Evolutionary conservation across 768 basidiomycete genomes (phyloP).

Genomic region (Pulveroboletus ravenelii): DNA sequence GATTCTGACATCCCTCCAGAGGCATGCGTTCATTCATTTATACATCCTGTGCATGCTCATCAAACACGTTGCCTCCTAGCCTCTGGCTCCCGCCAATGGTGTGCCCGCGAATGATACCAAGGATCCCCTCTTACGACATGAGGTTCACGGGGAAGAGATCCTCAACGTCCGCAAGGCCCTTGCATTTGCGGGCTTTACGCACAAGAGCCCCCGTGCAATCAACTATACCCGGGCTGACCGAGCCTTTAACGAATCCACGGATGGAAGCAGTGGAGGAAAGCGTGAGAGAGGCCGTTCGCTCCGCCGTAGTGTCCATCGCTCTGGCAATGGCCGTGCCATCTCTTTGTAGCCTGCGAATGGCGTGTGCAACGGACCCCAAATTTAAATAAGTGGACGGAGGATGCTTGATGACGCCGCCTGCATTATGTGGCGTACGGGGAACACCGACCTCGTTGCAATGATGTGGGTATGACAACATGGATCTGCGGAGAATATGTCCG

Average conservation of each 20-base stretch:
- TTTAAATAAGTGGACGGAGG: constrained; percentile 15
- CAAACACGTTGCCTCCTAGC: constrained; percentile 46
- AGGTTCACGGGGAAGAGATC: constrained; percentile 79
- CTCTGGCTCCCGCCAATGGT: constrained; percentile 85
- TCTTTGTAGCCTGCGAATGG: constrained; percentile 56
- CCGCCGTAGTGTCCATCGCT: constrained; percentile 55
- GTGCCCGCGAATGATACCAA: constrained; percentile 78
- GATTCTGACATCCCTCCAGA: constrained; percentile 91
- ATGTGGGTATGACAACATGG: constrained; percentile 29
- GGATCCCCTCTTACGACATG: constrained; percentile 85
- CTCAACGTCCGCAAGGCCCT: constrained; percentile 87
- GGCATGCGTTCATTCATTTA: constrained; percentile 45
- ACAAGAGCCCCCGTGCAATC: constrained; percentile 80
- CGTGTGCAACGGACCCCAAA: constrained; percentile 27
- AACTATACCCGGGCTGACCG: constrained; percentile 72
- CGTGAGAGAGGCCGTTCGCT: constrained; percentile 61
- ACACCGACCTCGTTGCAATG: constrained; percentile 29
- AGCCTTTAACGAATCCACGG: constrained; percentile 57
- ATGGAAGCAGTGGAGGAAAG: constrained; percentile 44
- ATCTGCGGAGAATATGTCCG: constrained; percentile 27
- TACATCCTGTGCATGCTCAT: constrained; percentile 21
- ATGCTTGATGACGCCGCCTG: constrained; percentile 28
- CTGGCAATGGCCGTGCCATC: constrained; percentile 75
- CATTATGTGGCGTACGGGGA: constrained; percentile 28
- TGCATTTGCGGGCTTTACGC: constrained; percentile 88